Percentiles rank a stretch among this genome's conserved stretches.
phyloP scores from a whole-genome alignment of 1,139 yeast genomes.

The Kodamaea sp. region DNA sequence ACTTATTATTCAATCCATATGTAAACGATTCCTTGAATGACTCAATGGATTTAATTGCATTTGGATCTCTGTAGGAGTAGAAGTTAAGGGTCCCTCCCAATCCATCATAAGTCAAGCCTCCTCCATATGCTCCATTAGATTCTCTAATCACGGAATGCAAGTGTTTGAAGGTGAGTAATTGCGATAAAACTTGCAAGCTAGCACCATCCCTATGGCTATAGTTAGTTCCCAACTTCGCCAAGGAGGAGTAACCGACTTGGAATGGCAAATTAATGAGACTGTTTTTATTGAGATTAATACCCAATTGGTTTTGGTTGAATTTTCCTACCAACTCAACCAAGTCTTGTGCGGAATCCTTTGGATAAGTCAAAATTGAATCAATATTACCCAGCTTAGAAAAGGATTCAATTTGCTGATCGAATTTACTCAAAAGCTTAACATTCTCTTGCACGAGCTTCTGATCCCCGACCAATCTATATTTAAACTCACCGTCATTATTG shows the following conservation, averaged over 20 bases:
- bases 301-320: conserved; percentile 13
- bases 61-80: conserved; percentile 94
- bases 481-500: conserved; percentile 33
- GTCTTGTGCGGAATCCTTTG: background rate
- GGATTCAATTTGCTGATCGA: conserved; percentile 23
- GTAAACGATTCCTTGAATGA: conserved; percentile 60
- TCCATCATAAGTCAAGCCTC: conserved; percentile 85
- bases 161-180: conserved; percentile 76
- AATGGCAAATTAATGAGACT: conserved; percentile 75
- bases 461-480: conserved; percentile 64
- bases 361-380: background rate
- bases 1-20: conserved; percentile 53
- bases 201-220: conserved; percentile 80
- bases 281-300: conserved; percentile 13
- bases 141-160: conserved; percentile 90
- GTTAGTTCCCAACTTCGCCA: conserved; percentile 66
- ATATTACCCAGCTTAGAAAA: conserved; percentile 3
- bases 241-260: conserved; percentile 84
- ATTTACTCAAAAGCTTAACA: conserved; percentile 40
- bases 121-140: conserved; percentile 98
- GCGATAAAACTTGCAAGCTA: conserved; percentile 77
- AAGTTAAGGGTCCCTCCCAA: conserved; percentile 77
- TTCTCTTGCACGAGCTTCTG: conserved; percentile 39
- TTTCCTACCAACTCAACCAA: conserved; percentile 8
- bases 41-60: conserved; percentile 67